Evolutionary conservation across 257 asterid species (phyloP).

Genomic region (Mentha longifolia): DNA sequence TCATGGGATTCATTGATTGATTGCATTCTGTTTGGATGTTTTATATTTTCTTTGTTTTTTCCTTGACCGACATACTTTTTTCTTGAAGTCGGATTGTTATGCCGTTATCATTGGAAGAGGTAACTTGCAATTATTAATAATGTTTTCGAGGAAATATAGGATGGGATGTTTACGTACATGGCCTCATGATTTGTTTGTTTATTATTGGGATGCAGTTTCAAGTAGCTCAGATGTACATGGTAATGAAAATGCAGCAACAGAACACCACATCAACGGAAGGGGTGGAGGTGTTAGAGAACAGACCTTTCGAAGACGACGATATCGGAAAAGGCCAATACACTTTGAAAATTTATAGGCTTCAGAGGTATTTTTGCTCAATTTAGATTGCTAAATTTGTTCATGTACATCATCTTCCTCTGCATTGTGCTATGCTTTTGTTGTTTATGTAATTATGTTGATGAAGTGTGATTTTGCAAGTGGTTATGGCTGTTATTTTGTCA

Average conservation of each 20-base stretch:
- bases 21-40: background rate
- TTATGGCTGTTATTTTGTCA: background rate
- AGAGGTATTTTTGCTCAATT: conserved; percentile 53
- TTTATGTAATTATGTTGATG: conserved; percentile 5
- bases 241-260: conserved; percentile 92
- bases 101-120: conserved; percentile 95
- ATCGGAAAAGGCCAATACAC: conserved; percentile 87
- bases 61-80: conserved; percentile 55
- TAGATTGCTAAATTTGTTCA: background rate
- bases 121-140: conserved; percentile 22
- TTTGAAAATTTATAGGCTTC: conserved; percentile 65
- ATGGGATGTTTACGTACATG: background rate
- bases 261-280: conserved; percentile 79
- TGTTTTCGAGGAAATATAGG: background rate
- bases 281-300: conserved; percentile 89
- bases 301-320: conserved; percentile 69
- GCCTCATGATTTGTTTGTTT: background rate
- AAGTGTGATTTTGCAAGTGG: background rate
- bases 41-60: conserved; percentile 19
- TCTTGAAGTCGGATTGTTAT: conserved; percentile 74
- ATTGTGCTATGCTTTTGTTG: background rate
- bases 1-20: background rate
- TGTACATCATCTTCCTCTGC: conserved; percentile 4
- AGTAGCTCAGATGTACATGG: conserved; percentile 87
- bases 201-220: conserved; percentile 60